Base-by-base conservation (phyloP, 2,329 filamentous ascomycete genomes). In the Fusarium udum region DNA sequence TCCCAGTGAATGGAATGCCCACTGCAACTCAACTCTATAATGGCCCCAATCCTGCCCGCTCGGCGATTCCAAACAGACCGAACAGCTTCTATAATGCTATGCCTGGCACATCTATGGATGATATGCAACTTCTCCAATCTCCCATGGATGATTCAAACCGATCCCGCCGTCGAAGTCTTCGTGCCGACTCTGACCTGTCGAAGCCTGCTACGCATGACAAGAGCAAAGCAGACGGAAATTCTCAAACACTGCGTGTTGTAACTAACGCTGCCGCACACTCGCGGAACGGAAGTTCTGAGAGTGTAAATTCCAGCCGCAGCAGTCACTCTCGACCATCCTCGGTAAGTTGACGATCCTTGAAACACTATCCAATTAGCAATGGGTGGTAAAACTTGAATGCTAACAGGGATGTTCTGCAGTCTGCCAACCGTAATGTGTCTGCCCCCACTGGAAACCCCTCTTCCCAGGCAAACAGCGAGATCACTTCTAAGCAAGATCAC, bases 151-250 rank as follows among this genome's bases (percentile, higher is more conserved):
- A 92, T 40, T 89, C 91, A 15, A 94, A 92, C 82, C 89, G 93
- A 79, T 92, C 95, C 82, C 89, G 95, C 76, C 90, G 95, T 79
- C 91, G 95, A 74, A 98, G 95, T 83, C 89, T 97, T 84, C 93
- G 93, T 74, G 82, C 88, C 68, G 87, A 89, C 31, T 72, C 72
- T 32, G 77, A 81, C 31, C 61, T 73, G 22, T 58, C 70, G 20
- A 74, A 77, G 40, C 52, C 72, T 31, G 55, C 42, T 24, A 43
- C 64, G 24, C 73, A 76, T 37, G 72, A 75, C 37, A 79, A 79
- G 49, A 61, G 60, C 57, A 77, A 77, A 31, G n/a, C 42, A 52
- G 84, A 85, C 39, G 84, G 82, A 71, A 82, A 84, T 34, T 78
- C 80, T 59, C 87, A 85, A 74, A 78, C 83, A 64, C 81, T 80